A percentile compares a stretch with the other conserved stretches of the same genome.
These are phyloP conservation scores for Cystofilobasidium bisporidii DNA, from an alignment of 768 basidiomycete species.

Conservation along the genomic window DNA sequence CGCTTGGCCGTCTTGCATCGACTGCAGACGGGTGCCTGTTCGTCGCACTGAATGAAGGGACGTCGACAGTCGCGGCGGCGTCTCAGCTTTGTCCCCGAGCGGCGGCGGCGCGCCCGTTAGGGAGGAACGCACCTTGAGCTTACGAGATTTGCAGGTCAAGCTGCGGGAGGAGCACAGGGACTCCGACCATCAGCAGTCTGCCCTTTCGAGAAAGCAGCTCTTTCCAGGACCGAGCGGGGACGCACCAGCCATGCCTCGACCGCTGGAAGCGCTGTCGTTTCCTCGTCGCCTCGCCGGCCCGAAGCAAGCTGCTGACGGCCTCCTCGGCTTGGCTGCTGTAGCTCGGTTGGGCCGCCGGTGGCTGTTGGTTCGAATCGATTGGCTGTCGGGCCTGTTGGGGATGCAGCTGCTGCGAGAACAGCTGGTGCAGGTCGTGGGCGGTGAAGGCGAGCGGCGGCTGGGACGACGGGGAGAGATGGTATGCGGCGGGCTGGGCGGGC, in stretches of 20 bases:
- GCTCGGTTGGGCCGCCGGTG: too few species aligned
- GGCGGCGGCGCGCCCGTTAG: too few species aligned
- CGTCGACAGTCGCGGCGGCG: too few species aligned
- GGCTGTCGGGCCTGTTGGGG: too few species aligned
- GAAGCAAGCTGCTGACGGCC: slow-evolving; percentile 1
- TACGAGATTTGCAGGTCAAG: neutral
- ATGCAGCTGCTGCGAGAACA: neutral
- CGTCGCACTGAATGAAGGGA: slow-evolving; percentile 22
- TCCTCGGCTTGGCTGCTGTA: neutral
- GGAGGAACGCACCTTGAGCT: neutral
- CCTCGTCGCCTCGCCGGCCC: neutral
- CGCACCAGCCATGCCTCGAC: neutral
- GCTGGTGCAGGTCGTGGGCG: neutral
- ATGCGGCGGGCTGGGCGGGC: neutral
- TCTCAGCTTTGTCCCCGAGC: too few species aligned
- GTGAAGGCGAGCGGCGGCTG: neutral
- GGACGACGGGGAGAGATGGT: neutral
- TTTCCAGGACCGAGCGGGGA: too few species aligned
- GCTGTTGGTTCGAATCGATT: too few species aligned
- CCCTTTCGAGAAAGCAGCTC: neutral
- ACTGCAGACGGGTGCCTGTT: slow-evolving; percentile 25
- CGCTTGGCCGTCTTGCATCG: slow-evolving; percentile 21
- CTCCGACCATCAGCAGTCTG: neutral
- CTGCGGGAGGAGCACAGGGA: neutral
- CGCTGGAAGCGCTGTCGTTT: neutral